Base-by-base conservation (phyloP, 2,329 filamentous ascomycete species). In the Cladosporium sp. region DNA sequence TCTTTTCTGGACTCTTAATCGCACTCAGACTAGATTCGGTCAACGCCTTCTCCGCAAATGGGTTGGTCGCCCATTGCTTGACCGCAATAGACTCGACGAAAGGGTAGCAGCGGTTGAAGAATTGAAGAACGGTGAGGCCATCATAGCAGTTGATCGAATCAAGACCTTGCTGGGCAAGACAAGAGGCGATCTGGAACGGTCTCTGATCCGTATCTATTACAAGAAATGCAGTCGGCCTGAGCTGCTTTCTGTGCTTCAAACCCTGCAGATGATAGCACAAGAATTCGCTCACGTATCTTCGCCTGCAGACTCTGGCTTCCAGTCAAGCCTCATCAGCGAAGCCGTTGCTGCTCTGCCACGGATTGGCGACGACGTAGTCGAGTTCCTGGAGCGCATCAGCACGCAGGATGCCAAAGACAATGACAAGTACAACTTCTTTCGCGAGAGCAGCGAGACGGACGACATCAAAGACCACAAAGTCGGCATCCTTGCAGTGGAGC, bases 391-490 rank as follows among this genome's bases (percentile, higher is more conserved):
- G 63, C 90, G 88, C 67, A 95, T 99, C 78, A 96, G 96, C 72
- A 82, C 89, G 35, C 85, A 91, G 70, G 91, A 95, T 0, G 95
- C 94, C 0, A 89, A 89, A 58, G 87, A 86, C 28, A 90, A 98
- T 73, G 93, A 99, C 82, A 97, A 97, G 76, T 98, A 97, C 76
- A 83, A 85, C 40, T 99, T 99, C 82, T 97, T 99, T 77, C 87
- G 90, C 6, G 92, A 97, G 69, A 86, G 90, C 46, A 86, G 92
- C 68, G 94, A 97, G 78, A 96, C 91, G 0, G 93, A 97, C 29
- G 90, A 88, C 52, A 97, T 99, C 70, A 89, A 89, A 23, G 89
- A 94, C 71, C 89, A 96, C 74, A 97, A 97, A 77, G 82, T 96
- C n/a, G 91, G 91, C 67, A 99, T 99, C 70, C 92, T 89, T n/a